A percentile compares a stretch with the other conserved stretches of the same genome.
Evolutionary conservation across 495 filamentous ascomycete species (phyloP).

Genomic region (Astrocystis sublimbata): DNA sequence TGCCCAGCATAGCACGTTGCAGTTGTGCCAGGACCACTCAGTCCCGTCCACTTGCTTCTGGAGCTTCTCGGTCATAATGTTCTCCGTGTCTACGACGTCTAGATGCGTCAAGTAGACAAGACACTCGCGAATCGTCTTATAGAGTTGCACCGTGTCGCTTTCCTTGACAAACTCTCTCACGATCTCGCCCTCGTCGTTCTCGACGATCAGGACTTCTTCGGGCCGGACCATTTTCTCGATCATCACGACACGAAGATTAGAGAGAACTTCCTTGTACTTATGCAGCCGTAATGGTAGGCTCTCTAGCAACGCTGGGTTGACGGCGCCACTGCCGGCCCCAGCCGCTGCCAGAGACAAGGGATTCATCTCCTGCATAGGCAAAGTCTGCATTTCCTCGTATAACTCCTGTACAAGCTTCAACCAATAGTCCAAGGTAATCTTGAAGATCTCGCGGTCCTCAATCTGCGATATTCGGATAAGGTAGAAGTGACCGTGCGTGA

Average conservation of each 20-base stretch:
- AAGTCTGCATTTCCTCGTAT: conserved; percentile 96
- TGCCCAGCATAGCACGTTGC: conserved; percentile 98
- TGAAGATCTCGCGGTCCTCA: conserved; percentile 98
- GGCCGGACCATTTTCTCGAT: conserved; percentile 99
- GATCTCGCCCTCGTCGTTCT: conserved; percentile 99
- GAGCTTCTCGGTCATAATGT: conserved; percentile 98
- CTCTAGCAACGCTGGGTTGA: conserved; percentile 75
- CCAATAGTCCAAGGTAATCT: conserved; percentile 99
- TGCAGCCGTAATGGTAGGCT: conserved; percentile 95
- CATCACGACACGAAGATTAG: conserved; percentile 95
- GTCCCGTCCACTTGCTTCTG: conserved; percentile 88
- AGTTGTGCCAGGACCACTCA: conserved; percentile 99
- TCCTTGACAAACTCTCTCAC: conserved; percentile 99
- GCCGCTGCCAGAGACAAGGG: conserved; percentile 64
- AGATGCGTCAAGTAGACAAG: conserved; percentile 97
- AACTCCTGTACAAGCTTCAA: conserved; percentile 97
- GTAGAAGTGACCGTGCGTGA: conserved; percentile 95
- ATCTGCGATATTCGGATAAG: conserved; percentile 97
- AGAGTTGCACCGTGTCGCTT: conserved; percentile 97
- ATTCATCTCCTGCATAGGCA: conserved; percentile 89
- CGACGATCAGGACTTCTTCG: conserved; percentile 98
- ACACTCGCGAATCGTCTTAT: conserved; percentile 98
- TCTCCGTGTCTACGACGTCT: conserved; percentile 94
- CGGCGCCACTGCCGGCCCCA: conserved; percentile 70
- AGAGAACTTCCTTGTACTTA: conserved; percentile 91